phyloP scores from a whole-genome alignment of 495 filamentous ascomycete species.

The Pyrenopolyporus hunteri region DNA sequence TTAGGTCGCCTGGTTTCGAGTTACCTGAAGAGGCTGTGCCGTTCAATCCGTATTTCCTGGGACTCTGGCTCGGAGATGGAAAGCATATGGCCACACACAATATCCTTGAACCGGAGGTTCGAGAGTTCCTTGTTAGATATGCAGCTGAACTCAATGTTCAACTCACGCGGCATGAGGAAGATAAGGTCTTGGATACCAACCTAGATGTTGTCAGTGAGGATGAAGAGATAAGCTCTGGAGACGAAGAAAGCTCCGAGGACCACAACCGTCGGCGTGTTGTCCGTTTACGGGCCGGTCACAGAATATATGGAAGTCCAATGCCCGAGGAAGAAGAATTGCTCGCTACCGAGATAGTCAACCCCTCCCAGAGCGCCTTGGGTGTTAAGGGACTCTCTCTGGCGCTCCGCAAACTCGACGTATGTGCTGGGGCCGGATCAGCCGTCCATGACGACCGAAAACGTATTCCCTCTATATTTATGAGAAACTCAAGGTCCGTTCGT shows the following conservation, averaged over 20 bases:
- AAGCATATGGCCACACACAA: neutral
- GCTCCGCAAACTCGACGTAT: neutral
- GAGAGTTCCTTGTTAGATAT: neutral
- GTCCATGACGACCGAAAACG: neutral
- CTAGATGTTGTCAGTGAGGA: neutral
- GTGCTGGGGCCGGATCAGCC: too few relatives aligned
- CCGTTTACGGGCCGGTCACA: neutral
- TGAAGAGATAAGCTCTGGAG: neutral
- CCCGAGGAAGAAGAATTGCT: neutral
- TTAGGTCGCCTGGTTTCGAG: slow-evolving; percentile 27
- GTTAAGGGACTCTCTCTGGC: neutral
- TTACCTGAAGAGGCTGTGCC: slow-evolving; percentile 1
- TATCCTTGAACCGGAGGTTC: neutral
- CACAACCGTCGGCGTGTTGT: neutral
- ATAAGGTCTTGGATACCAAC: neutral
- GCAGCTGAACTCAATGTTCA: neutral
- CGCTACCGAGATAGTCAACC: neutral
- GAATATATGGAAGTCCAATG: neutral
- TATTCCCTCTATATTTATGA: slow-evolving; percentile 1
- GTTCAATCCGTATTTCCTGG: neutral
- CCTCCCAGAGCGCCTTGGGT: neutral
- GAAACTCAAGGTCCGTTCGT: neutral
- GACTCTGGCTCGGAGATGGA: slow-evolving; percentile 6
- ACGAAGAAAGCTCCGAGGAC: neutral
- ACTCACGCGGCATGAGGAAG: neutral